phyloP scores from a whole-genome alignment of 257 asterid species.

The Fraxinus pennsylvanica region DNA sequence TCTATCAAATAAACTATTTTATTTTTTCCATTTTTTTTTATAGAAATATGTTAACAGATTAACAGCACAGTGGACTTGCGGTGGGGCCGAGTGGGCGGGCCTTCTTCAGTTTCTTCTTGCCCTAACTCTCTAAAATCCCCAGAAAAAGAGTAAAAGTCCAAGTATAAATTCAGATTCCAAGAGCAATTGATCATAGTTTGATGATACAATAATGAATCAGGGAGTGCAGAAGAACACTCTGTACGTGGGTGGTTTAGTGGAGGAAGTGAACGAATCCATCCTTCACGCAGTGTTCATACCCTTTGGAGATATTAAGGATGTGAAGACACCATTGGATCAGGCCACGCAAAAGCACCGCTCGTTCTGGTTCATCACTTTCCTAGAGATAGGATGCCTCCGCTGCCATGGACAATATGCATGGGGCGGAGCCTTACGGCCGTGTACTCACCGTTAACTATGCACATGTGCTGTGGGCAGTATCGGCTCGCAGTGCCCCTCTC shows the following conservation, averaged over 20 bases:
- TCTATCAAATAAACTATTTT: no score
- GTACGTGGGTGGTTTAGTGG: constrained; percentile 92
- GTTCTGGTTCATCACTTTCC: constrained; percentile 90
- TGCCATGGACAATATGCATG: constrained; percentile 99
- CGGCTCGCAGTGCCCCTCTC: no score
- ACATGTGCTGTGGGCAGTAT: no score
- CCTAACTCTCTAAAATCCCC: no score
- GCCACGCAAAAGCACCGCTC: constrained; percentile 97
- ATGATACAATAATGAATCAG: constrained; percentile 55
- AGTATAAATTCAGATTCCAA: no score
- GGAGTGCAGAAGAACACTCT: constrained; percentile 91
- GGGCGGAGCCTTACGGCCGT: constrained; percentile 95
- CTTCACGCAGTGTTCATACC: constrained; percentile 93
- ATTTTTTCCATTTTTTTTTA: no score
- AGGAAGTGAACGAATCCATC: constrained; percentile 83
- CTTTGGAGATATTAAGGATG: constrained; percentile 93
- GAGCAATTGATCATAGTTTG: no score
- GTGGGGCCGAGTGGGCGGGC: no score
- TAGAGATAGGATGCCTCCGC: constrained; percentile 88
- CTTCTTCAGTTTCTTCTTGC: no score
- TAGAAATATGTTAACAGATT: no score
- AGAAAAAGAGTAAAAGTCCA: no score
- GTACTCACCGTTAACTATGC: constrained; percentile 93
- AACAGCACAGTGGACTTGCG: no score
- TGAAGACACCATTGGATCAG: constrained; percentile 88